These are phyloP conservation scores for Colletotrichum sp. DNA, from an alignment of 2,329 filamentous ascomycete species.

Conservation along the genomic window DNA sequence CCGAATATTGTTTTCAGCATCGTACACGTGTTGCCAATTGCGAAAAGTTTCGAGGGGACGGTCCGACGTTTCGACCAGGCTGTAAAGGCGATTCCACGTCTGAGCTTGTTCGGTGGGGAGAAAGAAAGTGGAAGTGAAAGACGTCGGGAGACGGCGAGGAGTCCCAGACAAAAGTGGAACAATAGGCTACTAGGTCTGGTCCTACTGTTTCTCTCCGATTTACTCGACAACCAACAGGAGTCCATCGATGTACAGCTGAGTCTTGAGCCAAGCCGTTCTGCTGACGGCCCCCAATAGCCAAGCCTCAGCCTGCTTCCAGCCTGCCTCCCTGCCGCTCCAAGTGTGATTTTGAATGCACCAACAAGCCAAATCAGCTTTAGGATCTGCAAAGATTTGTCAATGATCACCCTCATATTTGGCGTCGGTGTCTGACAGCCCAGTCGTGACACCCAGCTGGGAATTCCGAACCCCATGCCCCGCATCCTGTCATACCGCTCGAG, in stretches of 20 bases:
- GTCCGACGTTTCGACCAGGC: not conserved
- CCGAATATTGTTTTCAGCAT: not conserved
- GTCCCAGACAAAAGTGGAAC: not conserved
- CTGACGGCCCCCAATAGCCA: not conserved
- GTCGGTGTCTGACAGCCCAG: not conserved
- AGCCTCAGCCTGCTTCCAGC: not conserved
- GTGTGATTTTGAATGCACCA: not conserved
- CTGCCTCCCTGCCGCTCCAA: not conserved
- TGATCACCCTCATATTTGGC: not conserved
- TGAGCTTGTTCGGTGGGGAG: not conserved
- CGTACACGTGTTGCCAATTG: fast-evolving
- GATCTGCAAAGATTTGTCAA: not conserved
- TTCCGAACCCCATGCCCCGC: not conserved
- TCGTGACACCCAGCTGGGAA: not conserved
- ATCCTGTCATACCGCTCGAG: not conserved
- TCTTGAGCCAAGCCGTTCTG: not conserved
- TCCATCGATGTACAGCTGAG: not conserved
- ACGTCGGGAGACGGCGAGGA: not conserved
- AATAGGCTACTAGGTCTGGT: not conserved
- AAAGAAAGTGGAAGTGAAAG: not conserved
- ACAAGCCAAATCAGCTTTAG: fast-evolving
- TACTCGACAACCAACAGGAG: not conserved
- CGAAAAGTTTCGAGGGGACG: fast-evolving
- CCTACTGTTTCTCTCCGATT: not conserved
- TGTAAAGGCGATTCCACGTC: not conserved